phyloP scores from a whole-genome alignment of 1,284 basidiomycete species.

The Trametes polyzona region DNA sequence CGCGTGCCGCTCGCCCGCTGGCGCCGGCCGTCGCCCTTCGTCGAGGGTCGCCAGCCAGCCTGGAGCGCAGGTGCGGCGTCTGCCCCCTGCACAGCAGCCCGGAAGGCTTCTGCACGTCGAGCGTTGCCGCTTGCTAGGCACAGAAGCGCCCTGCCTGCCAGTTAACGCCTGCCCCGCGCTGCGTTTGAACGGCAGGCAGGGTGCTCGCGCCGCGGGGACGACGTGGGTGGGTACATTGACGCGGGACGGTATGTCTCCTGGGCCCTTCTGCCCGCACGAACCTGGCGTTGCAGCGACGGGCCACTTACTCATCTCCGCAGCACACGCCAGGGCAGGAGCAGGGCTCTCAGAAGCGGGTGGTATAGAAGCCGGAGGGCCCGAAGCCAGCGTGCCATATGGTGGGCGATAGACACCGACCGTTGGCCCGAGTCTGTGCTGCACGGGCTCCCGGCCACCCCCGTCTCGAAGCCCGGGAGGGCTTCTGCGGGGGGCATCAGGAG shows the following conservation, averaged over 20 bases:
- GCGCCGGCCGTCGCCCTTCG: no score
- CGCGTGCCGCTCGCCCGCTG: no score
- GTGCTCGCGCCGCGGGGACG: constrained; percentile 1
- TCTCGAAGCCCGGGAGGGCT: constrained; percentile 24
- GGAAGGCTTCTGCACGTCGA: not conserved
- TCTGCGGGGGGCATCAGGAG: constrained; percentile 32
- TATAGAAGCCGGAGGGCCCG: constrained; percentile 39
- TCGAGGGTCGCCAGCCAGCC: no score
- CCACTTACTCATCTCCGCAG: constrained; percentile 31
- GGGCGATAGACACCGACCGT: constrained; percentile 35
- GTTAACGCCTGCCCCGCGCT: constrained; percentile 10
- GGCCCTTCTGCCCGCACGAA: constrained; percentile 8
- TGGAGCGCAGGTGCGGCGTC: not conserved
- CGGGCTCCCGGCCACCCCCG: constrained; percentile 31
- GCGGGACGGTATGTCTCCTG: constrained; percentile 2
- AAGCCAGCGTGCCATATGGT: constrained; percentile 39
- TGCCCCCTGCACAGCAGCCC: constrained; percentile 11
- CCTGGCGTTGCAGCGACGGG: constrained; percentile 10
- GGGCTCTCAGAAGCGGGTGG: constrained; percentile 26
- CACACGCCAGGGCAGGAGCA: constrained; percentile 24
- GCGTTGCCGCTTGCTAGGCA: constrained; percentile 1
- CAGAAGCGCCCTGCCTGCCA: constrained; percentile 8
- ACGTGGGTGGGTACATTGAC: constrained; percentile 17
- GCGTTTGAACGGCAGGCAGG: constrained; percentile 10
- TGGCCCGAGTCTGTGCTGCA: constrained; percentile 32